Evolutionary conservation across 805 yeast genomes (phyloP), one percentile per base, ranked within the genome.

Genomic region (Saturnispora sekii): DNA sequence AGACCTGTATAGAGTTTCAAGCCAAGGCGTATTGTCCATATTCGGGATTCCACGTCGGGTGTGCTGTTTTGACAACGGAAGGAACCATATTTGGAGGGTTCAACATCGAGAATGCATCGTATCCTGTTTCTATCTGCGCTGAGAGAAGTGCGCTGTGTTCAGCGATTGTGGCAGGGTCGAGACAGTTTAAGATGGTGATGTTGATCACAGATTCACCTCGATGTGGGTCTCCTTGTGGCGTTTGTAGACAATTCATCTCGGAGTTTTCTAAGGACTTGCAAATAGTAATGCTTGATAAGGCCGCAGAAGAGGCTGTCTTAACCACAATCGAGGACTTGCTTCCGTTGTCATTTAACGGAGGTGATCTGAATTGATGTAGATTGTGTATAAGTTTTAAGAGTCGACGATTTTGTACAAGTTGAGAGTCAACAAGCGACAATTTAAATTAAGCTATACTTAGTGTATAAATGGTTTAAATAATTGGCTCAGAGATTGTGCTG

Each of bases 61-160:
- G 95, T 44, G 75, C 81, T 3, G 54, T 90, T 1, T 56, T 85
- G 18, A 69, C 86, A 1, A 60, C 57, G 0, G 58, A 66, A 8
- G 83, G 76, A 2, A 64, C 65, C 15, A 67, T 58, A 36, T 64
- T 81, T 18, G 57, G 64, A 10, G 98, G 97, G 4, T 95, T 95
- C 35, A 90, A 90, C 53, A 79, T 93, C 26, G 98, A 90, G 60
- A 93, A 90, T 60, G 97, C 97, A 3, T 78, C 93, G 40, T 89
- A 84, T 57, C 94, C 77, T 1, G 89, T 77, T 2, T 72, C 79
- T 1, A 74, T 82, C 18, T 84, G 94, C 59, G 94, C 94, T 0
- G 94, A 84, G 55, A 65, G 88, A 35, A 72, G 82, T 1, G 79
- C 90, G 0, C 67, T 81, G 2, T 69, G 72, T 10, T 70, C 72